These are phyloP conservation scores for Rutstroemia sp. DNA, from an alignment of 2,329 filamentous ascomycete species.

Conservation along the genomic window DNA sequence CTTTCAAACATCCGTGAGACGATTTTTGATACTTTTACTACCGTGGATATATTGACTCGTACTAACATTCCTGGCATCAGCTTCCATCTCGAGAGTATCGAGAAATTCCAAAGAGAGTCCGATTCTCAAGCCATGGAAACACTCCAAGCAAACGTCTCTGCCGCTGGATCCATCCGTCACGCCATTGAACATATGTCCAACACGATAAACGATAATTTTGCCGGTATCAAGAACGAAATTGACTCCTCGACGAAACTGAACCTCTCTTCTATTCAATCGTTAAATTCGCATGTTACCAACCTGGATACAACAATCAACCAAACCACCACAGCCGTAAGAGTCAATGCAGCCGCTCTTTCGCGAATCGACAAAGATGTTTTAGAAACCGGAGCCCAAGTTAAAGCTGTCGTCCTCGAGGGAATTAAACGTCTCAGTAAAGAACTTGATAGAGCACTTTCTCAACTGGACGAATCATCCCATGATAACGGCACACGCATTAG, in stretches of 20 bases:
- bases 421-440: conserved; percentile 10
- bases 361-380: conserved; percentile 20
- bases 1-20: conserved; percentile 12
- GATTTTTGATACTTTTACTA: conserved; percentile 10
- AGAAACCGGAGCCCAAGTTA: conserved; percentile 18
- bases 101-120: conserved; percentile 9
- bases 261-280: conserved; percentile 6
- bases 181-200: conserved; percentile 10
- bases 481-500: conserved; percentile 17
- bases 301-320: conserved; percentile 6
- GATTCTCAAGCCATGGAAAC: conserved; percentile 9
- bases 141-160: conserved; percentile 2
- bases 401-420: conserved; percentile 14
- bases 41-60: conserved; percentile 9
- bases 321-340: conserved; percentile 15
- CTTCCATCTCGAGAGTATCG: conserved; percentile 9
- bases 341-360: conserved; percentile 18
- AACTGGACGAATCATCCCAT: conserved; percentile 16
- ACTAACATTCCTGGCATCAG: conserved; percentile 13
- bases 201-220: conserved; percentile 6
- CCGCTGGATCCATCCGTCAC: conserved; percentile 11
- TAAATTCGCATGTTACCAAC: conserved; percentile 9
- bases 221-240: conserved; percentile 6
- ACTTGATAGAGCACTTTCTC: conserved; percentile 4
- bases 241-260: conserved; percentile 4